phyloP scores from a whole-genome alignment of 2,329 filamentous ascomycete species.

The Pseudocercospora eumusae region DNA sequence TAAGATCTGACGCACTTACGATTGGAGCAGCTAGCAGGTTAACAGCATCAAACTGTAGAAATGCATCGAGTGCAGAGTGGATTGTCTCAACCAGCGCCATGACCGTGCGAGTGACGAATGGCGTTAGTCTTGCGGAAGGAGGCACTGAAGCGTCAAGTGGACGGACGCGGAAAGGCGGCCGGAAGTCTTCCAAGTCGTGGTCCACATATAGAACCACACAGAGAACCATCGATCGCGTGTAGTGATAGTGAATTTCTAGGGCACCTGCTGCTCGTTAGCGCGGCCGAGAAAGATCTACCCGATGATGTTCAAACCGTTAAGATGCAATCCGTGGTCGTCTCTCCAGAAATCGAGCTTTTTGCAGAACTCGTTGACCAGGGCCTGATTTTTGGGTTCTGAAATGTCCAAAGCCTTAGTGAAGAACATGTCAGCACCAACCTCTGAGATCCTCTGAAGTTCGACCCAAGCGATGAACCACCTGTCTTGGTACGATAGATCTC shows the following conservation, averaged over 20 bases:
- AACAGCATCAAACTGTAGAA: slow-evolving; percentile 8
- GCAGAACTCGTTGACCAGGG: slow-evolving; percentile 1
- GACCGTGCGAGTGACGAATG: slow-evolving; percentile 12
- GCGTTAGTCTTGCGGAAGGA: slow-evolving; percentile 8
- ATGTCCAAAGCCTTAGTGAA: slow-evolving; percentile 9
- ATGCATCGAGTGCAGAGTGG: slow-evolving; percentile 14
- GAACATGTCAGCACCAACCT: slow-evolving; percentile 13
- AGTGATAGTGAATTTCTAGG: slow-evolving; percentile 15
- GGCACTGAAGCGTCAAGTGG: slow-evolving; percentile 8
- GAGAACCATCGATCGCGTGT: slow-evolving; percentile 10
- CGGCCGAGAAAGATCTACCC: background rate
- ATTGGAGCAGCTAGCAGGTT: slow-evolving; percentile 13
- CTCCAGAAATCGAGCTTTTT: slow-evolving; percentile 12
- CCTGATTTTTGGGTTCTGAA: slow-evolving; percentile 6
- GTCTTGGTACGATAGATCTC: slow-evolving; percentile 1
- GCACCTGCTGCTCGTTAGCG: slow-evolving; percentile 5
- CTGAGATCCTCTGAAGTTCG: slow-evolving; percentile 11
- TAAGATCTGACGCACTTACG: background rate
- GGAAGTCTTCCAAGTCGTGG: slow-evolving; percentile 16
- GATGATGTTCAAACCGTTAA: slow-evolving; percentile 1
- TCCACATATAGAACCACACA: slow-evolving; percentile 16
- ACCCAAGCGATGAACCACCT: slow-evolving; percentile 17
- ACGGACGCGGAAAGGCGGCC: slow-evolving; percentile 14
- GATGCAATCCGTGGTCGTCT: slow-evolving; percentile 8
- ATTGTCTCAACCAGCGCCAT: slow-evolving; percentile 8